Conservation (phyloP, 768 basidiomycete genomes). For the Termitomyces sp. region DNA sequence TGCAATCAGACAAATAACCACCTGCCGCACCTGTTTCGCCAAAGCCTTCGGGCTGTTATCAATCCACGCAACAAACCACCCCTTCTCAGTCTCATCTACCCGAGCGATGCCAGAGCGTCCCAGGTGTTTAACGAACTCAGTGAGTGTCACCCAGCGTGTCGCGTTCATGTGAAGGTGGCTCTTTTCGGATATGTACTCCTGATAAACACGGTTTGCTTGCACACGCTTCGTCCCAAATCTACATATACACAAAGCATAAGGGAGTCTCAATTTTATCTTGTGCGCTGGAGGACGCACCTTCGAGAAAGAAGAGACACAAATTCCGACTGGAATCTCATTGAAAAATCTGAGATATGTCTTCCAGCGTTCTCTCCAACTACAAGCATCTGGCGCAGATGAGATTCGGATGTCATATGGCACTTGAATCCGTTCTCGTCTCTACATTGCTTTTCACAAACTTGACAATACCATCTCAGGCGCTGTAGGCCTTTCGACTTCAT, state of each 20-base stretch:
- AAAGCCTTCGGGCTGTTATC: conserved; percentile 94
- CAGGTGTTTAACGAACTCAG: conserved; percentile 91
- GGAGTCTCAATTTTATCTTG: background rate
- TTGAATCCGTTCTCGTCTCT: conserved; percentile 99
- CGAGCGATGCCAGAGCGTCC: conserved; percentile 82
- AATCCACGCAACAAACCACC: conserved; percentile 97
- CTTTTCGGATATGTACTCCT: conserved; percentile 96
- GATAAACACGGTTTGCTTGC: conserved; percentile 91
- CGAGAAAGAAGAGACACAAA: conserved; percentile 90
- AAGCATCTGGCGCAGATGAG: conserved; percentile 90
- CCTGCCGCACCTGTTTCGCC: conserved; percentile 68
- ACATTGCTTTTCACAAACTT: conserved; percentile 99
- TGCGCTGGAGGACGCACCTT: conserved; percentile 42
- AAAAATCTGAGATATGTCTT: conserved; percentile 88
- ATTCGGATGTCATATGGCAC: conserved; percentile 84
- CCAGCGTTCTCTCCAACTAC: conserved; percentile 94
- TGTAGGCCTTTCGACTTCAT: conserved; percentile 98
- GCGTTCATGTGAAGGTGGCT: conserved; percentile 96
- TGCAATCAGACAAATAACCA: background rate
- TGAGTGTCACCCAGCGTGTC: conserved; percentile 95
- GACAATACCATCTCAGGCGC: conserved; percentile 96
- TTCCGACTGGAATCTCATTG: conserved; percentile 82
- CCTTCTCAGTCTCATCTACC: conserved; percentile 98
- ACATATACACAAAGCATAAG: background rate
- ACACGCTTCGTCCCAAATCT: conserved; percentile 95